These are phyloP conservation scores for Polychytrium aggregatum DNA, from an alignment of 192 early-diverging fungal genomes.

Conservation along the genomic window DNA sequence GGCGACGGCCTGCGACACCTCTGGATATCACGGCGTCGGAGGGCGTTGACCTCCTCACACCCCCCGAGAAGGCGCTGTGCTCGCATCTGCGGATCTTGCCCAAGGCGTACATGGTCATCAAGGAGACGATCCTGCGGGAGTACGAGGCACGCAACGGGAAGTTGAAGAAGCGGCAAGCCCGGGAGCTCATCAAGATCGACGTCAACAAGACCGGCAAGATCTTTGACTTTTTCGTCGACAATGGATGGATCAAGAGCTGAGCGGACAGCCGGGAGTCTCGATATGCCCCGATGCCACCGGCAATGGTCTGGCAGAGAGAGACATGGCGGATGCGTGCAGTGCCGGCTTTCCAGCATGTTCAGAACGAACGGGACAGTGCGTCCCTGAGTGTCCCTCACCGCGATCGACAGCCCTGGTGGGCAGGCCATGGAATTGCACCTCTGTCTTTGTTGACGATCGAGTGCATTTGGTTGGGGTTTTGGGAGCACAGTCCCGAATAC, in stretches of 20 bases:
- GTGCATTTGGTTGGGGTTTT: too few relatives aligned
- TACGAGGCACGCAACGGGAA: conserved; percentile 58
- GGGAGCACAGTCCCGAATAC: too few relatives aligned
- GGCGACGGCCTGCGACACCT: conserved; percentile 48
- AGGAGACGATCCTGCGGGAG: conserved; percentile 79
- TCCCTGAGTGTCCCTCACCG: too few relatives aligned
- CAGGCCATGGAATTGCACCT: too few relatives aligned
- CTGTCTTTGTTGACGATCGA: too few relatives aligned
- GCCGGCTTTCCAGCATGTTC: too few relatives aligned
- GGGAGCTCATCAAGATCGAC: conserved; percentile 88
- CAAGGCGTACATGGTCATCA: conserved; percentile 81
- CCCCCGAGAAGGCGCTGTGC: conserved; percentile 72
- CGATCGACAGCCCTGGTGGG: too few relatives aligned
- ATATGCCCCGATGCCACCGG: too few relatives aligned
- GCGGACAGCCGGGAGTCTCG: not conserved
- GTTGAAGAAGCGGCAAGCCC: conserved; percentile 62
- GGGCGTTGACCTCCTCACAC: conserved; percentile 73
- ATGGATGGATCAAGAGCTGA: conserved; percentile 64
- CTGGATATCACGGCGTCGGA: conserved; percentile 74
- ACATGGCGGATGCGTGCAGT: too few relatives aligned
- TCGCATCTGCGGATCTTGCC: conserved; percentile 74
- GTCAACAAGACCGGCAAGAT: conserved; percentile 76
- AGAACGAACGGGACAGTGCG: too few relatives aligned
- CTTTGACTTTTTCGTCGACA: conserved; percentile 88
- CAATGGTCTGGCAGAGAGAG: too few relatives aligned